phyloP scores from a whole-genome alignment of 371 early-diverging fungal genomes.

The Lichtheimia ornata region DNA sequence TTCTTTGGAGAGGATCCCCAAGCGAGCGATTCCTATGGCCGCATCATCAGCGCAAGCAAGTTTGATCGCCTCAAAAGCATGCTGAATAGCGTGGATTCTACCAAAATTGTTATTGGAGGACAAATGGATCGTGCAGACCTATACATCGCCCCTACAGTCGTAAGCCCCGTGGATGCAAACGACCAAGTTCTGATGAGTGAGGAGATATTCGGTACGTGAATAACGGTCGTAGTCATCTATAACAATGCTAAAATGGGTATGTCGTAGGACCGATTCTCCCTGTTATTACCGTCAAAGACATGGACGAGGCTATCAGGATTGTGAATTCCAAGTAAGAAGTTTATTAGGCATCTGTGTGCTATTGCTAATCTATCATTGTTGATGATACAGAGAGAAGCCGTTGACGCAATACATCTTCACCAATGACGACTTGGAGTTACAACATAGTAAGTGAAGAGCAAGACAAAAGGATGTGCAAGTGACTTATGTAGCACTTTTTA shows the following conservation, averaged over 20 bases:
- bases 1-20: constrained; percentile 56
- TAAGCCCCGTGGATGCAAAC: constrained; percentile 54
- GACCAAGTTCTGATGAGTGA: constrained; percentile 65
- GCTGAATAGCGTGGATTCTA: constrained; percentile 49
- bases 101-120: constrained; percentile 56
- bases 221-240: too few species aligned
- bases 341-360: not conserved
- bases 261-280: constrained; percentile 67
- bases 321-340: constrained; percentile 29
- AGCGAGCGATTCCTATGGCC: constrained; percentile 56
- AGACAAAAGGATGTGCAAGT: not conserved
- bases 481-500: not conserved
- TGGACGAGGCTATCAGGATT: constrained; percentile 74
- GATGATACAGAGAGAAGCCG: constrained; percentile 52
- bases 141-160: constrained; percentile 70
- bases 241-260: too few species aligned
- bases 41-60: constrained; percentile 73
- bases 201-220: constrained; percentile 66
- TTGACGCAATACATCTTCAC: constrained; percentile 71
- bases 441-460: constrained; percentile 11
- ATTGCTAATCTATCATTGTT: not conserved
- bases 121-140: constrained; percentile 54
- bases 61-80: constrained; percentile 66
- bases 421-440: constrained; percentile 31
- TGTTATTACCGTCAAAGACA: constrained; percentile 67